Evolutionary conservation across 148 eudicot species (phyloP), one percentile per base, ranked within the genome.

Genomic region (Agrostemma githago): DNA sequence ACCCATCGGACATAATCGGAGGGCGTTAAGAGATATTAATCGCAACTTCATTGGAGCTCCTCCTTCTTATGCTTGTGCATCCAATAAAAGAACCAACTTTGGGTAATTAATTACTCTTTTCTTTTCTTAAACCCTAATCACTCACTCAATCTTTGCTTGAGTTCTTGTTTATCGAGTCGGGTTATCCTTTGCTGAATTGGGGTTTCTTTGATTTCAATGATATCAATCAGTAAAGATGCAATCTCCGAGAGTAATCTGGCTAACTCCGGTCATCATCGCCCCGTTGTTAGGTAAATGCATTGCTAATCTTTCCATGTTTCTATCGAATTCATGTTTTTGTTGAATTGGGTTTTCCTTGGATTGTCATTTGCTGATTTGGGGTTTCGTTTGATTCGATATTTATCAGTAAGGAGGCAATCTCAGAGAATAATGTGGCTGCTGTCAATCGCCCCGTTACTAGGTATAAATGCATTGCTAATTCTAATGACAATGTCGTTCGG

Each of bases 371-470:
- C 62, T 63, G 37, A 65, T 44, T 69, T 79, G 80, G 66, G 56
- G 38, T 57, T 69, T 65, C 44, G 34, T 37, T 76, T 34, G 54
- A 63, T 40, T 64, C 60, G 54, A 2, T 68, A 64, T 10, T 4
- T 5, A 6, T 11, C 80, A 93, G 94, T 67, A 85, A 73, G 15
- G 78, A 82, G 85, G 89, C 65, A 51, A 46, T 72, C 39, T 39
- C 70, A 67, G 76, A 70, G 14, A 83, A 81, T 86, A 76, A 60
- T 58, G 86, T 74, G 39, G 80, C 78, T 89, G 80, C 40, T 75
- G 73, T 53, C 81, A 84, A 84, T 81, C 89, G 96, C 5, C 97
- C 95, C 0, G 75, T 89, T 76, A 88, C 98, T 63, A 88, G 97
- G 98, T 93, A 26, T 26, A 62, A 66, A 74, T 71, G 17, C 59